These are phyloP conservation scores for Neurospora sp. DNA, from an alignment of 495 filamentous ascomycete genomes.

Conservation along the genomic window DNA sequence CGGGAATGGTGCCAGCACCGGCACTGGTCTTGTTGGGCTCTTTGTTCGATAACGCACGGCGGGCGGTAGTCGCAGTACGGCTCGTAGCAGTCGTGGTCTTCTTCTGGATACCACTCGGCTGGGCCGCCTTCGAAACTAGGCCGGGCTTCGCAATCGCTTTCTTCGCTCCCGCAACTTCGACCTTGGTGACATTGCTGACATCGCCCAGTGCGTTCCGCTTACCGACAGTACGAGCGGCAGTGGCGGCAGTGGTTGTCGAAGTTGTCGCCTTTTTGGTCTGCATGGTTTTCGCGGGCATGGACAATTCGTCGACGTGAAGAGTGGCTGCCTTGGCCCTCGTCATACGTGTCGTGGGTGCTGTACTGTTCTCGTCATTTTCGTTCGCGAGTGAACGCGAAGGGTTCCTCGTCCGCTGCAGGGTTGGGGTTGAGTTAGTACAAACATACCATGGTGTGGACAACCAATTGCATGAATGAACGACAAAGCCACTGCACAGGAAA, in stretches of 20 bases:
- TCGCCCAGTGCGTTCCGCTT: slow-evolving; percentile 78
- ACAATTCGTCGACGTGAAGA: slow-evolving; percentile 45
- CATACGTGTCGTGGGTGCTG: slow-evolving; percentile 54
- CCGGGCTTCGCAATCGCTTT: slow-evolving; percentile 55
- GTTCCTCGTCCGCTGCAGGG: slow-evolving; percentile 13
- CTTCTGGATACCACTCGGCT: slow-evolving; percentile 73
- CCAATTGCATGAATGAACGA: neutral
- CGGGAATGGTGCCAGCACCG: slow-evolving; percentile 55
- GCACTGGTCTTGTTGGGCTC: slow-evolving; percentile 64
- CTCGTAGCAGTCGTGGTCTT: slow-evolving; percentile 48
- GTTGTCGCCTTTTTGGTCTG: slow-evolving; percentile 55
- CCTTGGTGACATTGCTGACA: slow-evolving; percentile 88
- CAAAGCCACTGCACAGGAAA: neutral
- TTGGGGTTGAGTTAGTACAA: neutral
- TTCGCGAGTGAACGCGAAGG: slow-evolving; percentile 56
- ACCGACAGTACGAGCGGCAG: slow-evolving; percentile 40
- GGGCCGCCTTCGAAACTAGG: slow-evolving; percentile 66
- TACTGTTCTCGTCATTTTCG: slow-evolving; percentile 87
- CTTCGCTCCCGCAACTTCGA: slow-evolving; percentile 58
- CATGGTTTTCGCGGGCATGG: slow-evolving; percentile 53
- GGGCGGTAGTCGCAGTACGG: neutral
- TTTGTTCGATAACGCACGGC: slow-evolving; percentile 52
- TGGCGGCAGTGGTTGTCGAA: slow-evolving; percentile 25
- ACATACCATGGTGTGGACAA: neutral
- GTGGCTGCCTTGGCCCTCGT: slow-evolving; percentile 88